A percentile compares a stretch with the other conserved stretches of the same genome.
Conservation (phyloP, 345 rosid genomes). For the Bruguiera sexangula region DNA sequence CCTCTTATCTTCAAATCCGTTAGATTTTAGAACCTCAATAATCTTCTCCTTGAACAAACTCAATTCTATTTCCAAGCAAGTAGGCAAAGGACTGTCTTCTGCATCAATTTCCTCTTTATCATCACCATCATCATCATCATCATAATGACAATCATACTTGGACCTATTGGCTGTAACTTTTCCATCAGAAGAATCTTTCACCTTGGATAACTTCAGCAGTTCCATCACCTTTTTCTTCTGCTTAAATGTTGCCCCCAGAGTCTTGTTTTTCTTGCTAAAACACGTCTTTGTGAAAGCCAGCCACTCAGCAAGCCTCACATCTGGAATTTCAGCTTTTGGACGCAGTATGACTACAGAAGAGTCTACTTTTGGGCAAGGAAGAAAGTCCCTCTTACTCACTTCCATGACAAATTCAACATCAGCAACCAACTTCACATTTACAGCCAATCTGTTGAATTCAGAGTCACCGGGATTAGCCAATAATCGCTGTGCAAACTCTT, state of each 20-base stretch:
- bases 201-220: slow-evolving; percentile 41
- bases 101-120: slow-evolving; percentile 18
- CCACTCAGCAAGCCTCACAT: slow-evolving; percentile 70
- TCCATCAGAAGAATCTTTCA: not conserved
- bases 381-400: slow-evolving; percentile 87
- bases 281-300: slow-evolving; percentile 71
- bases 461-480: slow-evolving; percentile 82
- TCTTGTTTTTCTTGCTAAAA: slow-evolving; percentile 81
- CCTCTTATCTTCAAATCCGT: slow-evolving; percentile 69
- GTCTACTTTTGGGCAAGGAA: slow-evolving; percentile 85
- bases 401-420: slow-evolving; percentile 77
- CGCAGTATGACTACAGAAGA: slow-evolving; percentile 73
- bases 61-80: slow-evolving; percentile 36
- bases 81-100: slow-evolving; percentile 6
- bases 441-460: slow-evolving; percentile 81
- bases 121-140: slow-evolving; percentile 15
- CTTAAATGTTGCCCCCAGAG: slow-evolving; percentile 80
- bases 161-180: not conserved
- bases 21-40: slow-evolving; percentile 38
- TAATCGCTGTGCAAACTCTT: slow-evolving; percentile 78
- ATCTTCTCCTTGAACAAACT: slow-evolving; percentile 56
- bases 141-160: slow-evolving; percentile 8
- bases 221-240: slow-evolving; percentile 83
- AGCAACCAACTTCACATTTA: slow-evolving; percentile 76
- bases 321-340: slow-evolving; percentile 60